A percentile compares a stretch with the other conserved stretches of the same genome.
phyloP scores from a whole-genome alignment of 768 basidiomycete genomes.

The Neoboletus magnificus region DNA sequence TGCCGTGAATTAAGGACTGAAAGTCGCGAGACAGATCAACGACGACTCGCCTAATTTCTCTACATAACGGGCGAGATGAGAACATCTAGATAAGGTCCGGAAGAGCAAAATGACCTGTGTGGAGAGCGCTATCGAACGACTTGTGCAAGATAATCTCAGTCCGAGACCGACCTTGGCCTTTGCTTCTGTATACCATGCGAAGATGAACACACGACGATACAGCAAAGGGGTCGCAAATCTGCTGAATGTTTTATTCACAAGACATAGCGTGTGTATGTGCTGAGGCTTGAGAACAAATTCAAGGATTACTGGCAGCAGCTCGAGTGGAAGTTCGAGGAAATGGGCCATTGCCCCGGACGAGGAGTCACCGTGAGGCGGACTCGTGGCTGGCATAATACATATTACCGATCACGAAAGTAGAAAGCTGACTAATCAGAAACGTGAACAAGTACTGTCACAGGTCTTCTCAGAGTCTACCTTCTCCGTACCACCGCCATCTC shows the following conservation, averaged over 20 bases:
- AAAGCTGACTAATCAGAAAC: constrained; percentile 26
- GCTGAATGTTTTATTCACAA: constrained; percentile 58
- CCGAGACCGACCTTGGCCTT: constrained; percentile 50
- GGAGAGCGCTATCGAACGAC: neutral
- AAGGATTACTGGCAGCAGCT: constrained; percentile 58
- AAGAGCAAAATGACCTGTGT: constrained; percentile 60
- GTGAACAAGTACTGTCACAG: neutral
- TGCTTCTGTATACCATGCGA: constrained; percentile 67
- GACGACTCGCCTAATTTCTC: constrained; percentile 51
- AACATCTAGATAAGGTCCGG: constrained; percentile 50
- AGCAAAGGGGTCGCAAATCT: constrained; percentile 47
- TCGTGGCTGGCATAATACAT: too few relatives aligned
- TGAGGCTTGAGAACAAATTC: constrained; percentile 47
- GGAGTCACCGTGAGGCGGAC: too few relatives aligned
- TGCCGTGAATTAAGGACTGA: constrained; percentile 2
- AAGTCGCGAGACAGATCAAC: neutral
- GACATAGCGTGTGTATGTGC: constrained; percentile 49
- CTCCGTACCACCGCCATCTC: constrained; percentile 31
- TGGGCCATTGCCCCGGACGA: constrained; percentile 29
- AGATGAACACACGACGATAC: constrained; percentile 59
- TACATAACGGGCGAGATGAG: constrained; percentile 58
- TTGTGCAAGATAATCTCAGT: neutral
- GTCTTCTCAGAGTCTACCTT: neutral
- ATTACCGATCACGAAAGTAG: neutral
- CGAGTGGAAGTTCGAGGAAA: constrained; percentile 62